Evolutionary conservation across 805 yeast genomes (phyloP), one percentile per base, ranked within the genome.

Genomic region (Ogataea saltuana): DNA sequence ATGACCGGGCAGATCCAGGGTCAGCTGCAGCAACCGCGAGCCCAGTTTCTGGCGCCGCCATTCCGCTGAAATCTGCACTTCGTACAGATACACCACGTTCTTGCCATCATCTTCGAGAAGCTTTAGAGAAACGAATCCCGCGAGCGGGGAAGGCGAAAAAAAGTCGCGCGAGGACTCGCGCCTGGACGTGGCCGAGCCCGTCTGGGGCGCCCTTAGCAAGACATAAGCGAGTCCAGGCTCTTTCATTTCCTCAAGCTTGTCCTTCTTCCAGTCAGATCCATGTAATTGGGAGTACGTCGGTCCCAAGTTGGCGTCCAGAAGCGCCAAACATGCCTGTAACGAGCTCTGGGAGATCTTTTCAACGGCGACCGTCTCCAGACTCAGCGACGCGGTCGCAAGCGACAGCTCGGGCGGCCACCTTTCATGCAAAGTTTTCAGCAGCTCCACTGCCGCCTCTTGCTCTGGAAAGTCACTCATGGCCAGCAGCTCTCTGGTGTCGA

Each of bases 31-130:
- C n/a, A 79, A 48, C 9, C 13, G 13, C 0, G 68, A 35, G 0
- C 85, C 86, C 0, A 72, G 20, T 7, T 60, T 52, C 2, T 34
- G 27, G 1, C 62, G 60, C 36, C 77, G 75, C 43, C 48, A 65
- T 9, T 36, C 12, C 1, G 66, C 64, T 2, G 44, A 22, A 0
- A 80, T 58, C 42, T 81, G 86, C 27, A 81, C 74, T 54, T 81
- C 86, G 50, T 77, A 81, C 8, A 81, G 61, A 50, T 80, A 81
- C 7, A 80, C 43, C 12, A 71, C 72, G 37, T 65, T 58, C 6
- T 54, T 47, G 8, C 59, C 70, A 21, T 64, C 62, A 38, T 76
- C 79, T 7, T 48, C 25, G 0, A 75, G 71, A n/a, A 74, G 41
- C 49, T 69, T 68, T 41, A 76, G 55, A 1, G 83, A 75, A 10